Evolutionary conservation across 495 filamentous ascomycete species (phyloP).

Genomic region (Lindgomyces ingoldianus): DNA sequence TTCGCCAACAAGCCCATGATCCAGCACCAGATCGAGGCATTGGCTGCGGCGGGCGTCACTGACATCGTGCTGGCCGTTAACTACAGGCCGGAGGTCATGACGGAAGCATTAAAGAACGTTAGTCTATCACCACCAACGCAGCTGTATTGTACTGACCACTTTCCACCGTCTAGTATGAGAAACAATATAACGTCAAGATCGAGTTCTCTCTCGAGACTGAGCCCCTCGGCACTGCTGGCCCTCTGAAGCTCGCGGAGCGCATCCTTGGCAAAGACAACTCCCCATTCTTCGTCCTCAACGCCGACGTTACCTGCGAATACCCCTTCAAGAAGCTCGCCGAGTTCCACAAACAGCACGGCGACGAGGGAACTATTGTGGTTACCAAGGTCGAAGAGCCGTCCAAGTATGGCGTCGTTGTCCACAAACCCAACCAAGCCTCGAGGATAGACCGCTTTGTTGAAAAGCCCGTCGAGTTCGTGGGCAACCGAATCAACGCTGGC

Average conservation of each 20-base stretch:
- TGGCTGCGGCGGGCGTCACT: conserved; percentile 93
- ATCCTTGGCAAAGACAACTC: conserved; percentile 89
- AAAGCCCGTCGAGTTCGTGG: conserved; percentile 98
- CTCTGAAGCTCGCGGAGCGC: conserved; percentile 92
- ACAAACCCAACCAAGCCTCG: conserved; percentile 89
- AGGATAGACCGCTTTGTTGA: conserved; percentile 99
- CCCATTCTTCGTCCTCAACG: conserved; percentile 99
- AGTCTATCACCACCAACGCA: conserved; percentile 17
- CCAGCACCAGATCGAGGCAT: conserved; percentile 92
- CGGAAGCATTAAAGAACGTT: conserved; percentile 69
- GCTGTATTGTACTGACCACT: conserved; percentile 1
- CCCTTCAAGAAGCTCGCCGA: conserved; percentile 85
- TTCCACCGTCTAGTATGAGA: conserved; percentile 69
- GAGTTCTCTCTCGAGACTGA: conserved; percentile 96
- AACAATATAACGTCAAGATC: conserved; percentile 88
- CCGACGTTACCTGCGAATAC: conserved; percentile 97
- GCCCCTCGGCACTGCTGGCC: conserved; percentile 93
- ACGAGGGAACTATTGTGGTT: conserved; percentile 97
- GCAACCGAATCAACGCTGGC: conserved; percentile 98
- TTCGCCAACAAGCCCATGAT: conserved; percentile 99
- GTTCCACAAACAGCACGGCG: conserved; percentile 88
- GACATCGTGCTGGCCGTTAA: conserved; percentile 98
- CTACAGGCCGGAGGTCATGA: conserved; percentile 97
- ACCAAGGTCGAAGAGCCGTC: conserved; percentile 99
- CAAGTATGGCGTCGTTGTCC: conserved; percentile 98